Conservation (phyloP, 352 stramenopile genomes). For the Hyaloperonospora arabidopsidis region DNA sequence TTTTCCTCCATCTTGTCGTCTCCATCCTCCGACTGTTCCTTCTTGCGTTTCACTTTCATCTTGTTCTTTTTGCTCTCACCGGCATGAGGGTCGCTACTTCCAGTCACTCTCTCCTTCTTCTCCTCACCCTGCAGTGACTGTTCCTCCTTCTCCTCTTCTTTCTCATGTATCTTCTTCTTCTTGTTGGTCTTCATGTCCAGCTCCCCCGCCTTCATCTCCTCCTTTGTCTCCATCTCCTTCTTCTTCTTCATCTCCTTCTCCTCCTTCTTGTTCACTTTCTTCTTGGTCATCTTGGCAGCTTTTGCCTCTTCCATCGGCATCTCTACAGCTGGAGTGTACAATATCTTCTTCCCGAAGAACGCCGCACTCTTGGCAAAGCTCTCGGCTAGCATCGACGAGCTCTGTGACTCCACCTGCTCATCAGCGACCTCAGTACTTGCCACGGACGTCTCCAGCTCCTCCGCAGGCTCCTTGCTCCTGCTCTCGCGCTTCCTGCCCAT, state of each 20-base stretch:
- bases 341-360: constrained; percentile 60
- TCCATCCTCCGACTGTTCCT: constrained; percentile 11
- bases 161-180: constrained; percentile 3
- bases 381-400: constrained; percentile 28
- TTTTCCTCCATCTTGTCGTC: constrained; percentile 12
- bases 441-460: no score
- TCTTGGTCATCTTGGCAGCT: not conserved
- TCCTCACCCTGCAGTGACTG: constrained; percentile 6
- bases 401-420: constrained; percentile 4
- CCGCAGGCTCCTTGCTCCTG: constrained; percentile 2
- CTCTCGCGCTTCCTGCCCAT: constrained; percentile 41
- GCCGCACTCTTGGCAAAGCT: constrained; percentile 54
- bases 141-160: constrained; percentile 8
- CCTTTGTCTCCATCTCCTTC: constrained; percentile 5
- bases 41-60: constrained; percentile 29
- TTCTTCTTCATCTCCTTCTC: constrained; percentile 13
- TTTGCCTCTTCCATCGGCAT: constrained; percentile 4
- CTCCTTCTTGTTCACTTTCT: constrained; percentile 5
- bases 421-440: no score
- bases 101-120: constrained; percentile 10
- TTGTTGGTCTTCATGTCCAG: constrained; percentile 1
- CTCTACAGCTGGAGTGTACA: constrained; percentile 30
- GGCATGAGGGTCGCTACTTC: constrained; percentile 6
- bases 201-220: not conserved
- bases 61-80: constrained; percentile 16